Conservation (phyloP, 1,284 basidiomycete species). For the Cryptococcus neoformans region DNA sequence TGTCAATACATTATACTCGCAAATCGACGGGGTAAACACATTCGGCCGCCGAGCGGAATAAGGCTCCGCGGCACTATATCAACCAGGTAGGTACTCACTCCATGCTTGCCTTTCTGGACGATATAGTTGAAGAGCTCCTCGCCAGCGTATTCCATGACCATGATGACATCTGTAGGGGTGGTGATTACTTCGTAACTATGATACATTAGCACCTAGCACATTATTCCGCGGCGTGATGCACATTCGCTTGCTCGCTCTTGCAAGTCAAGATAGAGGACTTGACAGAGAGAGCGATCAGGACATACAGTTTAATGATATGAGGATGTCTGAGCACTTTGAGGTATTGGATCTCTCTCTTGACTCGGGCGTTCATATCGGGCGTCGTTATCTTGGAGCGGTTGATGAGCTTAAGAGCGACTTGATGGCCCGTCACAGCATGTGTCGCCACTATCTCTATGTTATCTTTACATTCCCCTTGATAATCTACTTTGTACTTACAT, state of each 20-base stretch:
- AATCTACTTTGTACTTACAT: slow-evolving; percentile 58
- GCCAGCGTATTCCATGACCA: slow-evolving; percentile 89
- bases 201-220: not conserved
- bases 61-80: not conserved
- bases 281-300: not conserved
- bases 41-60: too few species aligned
- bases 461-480: not conserved
- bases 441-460: slow-evolving; percentile 66
- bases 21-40: too few species aligned
- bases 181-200: slow-evolving; percentile 90
- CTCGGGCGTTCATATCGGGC: slow-evolving; percentile 85
- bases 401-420: slow-evolving; percentile 97
- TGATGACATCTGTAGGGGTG: slow-evolving; percentile 88
- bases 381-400: slow-evolving; percentile 90
- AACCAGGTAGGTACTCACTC: slow-evolving; percentile 23
- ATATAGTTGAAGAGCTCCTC: slow-evolving; percentile 97
- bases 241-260: not conserved
- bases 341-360: slow-evolving; percentile 94
- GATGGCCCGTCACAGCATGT: slow-evolving; percentile 90
- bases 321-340: slow-evolving; percentile 87
- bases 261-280: not conserved
- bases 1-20: not conserved
- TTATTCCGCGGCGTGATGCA: not conserved
- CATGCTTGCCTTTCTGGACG: slow-evolving; percentile 67
- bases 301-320: slow-evolving; percentile 92